phyloP scores from a whole-genome alignment of 2,329 filamentous ascomycete genomes.

The Epichloe sylvatica region DNA sequence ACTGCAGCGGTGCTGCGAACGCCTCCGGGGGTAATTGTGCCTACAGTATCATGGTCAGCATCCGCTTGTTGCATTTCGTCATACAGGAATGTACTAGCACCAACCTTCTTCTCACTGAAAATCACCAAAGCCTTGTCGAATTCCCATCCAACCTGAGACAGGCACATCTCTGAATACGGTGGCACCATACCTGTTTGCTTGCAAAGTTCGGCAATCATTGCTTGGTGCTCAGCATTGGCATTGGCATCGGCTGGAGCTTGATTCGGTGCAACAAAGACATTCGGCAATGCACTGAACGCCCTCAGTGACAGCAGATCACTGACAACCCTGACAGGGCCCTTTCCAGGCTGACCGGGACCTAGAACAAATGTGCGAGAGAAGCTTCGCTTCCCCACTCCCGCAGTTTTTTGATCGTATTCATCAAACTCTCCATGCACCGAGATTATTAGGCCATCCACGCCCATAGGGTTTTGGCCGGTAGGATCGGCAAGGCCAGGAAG shows the following conservation, averaged over 20 bases:
- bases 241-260: conserved; percentile 11
- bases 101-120: conserved; percentile 64
- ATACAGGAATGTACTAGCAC: conserved; percentile 9
- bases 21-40: conserved; percentile 15
- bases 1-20: conserved; percentile 10
- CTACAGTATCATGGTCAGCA: conserved; percentile 6
- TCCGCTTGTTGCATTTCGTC: background rate
- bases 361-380: conserved; percentile 74
- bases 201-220: conserved; percentile 61
- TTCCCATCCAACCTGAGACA: conserved; percentile 69
- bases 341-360: conserved; percentile 54
- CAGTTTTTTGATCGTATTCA: conserved; percentile 47
- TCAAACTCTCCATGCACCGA: conserved; percentile 76
- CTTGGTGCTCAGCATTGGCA: conserved; percentile 39
- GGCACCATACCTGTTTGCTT: conserved; percentile 68
- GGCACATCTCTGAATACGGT: conserved; percentile 66
- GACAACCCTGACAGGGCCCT: conserved; percentile 56
- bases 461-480: conserved; percentile 44
- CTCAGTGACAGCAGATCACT: conserved; percentile 67
- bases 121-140: conserved; percentile 58
- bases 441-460: conserved; percentile 66
- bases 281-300: conserved; percentile 42
- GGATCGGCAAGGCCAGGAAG: conserved; percentile 59
- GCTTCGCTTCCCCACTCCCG: conserved; percentile 51
- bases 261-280: conserved; percentile 22